Evolutionary conservation across 495 filamentous ascomycete species (phyloP), one percentile per base, ranked within the genome.

Genomic region (Sporormia fimetaria): DNA sequence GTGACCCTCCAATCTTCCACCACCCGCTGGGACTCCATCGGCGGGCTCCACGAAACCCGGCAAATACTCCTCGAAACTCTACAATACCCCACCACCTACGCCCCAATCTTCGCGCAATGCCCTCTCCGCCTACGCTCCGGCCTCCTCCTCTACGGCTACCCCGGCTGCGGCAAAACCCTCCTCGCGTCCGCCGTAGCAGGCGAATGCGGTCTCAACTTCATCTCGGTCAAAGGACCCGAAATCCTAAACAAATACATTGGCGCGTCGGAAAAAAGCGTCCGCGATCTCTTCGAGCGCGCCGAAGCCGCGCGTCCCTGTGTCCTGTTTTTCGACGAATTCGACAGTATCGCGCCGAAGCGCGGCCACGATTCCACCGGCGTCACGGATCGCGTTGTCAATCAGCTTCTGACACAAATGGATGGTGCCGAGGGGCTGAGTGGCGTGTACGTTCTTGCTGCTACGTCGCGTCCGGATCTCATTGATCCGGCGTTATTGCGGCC

Each of bases 211-310:
- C 73, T 96, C 52, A 96, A 95, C 58, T 96, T 96, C 66, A 96
- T 98, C 65, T 84, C 77, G 39, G 92, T 98, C 42, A 96, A 96
- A 60, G 90, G 90, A 4, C 92, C 90, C 3, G 92, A 98, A 62
- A 95, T 98, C 28, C 61, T 98, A 45, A 96, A 96, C 63, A 98
- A 96, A 58, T 96, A 96, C 59, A 96, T 96, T 24, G 90, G 90
- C 42, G 90, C 90, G 0, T 86, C 80, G 23, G 90, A 98, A 54
- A 96, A 96, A 64, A 82, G 75, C 39, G 86, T 98, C 11, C 76
- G 92, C 2, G 90, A 96, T 60, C 70, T 96, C 1, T 98, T 98
- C 45, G 88, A 90, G 55, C 74, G 90, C 44, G 90, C 90, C 0
- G 73, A 80, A 44, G 87, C 88, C 8, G 90, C 90, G 1, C 73